Evolutionary conservation across 2,329 filamentous ascomycete species (phyloP), one percentile per base, ranked within the genome.

Genomic region (Calonectria multiphialidica): DNA sequence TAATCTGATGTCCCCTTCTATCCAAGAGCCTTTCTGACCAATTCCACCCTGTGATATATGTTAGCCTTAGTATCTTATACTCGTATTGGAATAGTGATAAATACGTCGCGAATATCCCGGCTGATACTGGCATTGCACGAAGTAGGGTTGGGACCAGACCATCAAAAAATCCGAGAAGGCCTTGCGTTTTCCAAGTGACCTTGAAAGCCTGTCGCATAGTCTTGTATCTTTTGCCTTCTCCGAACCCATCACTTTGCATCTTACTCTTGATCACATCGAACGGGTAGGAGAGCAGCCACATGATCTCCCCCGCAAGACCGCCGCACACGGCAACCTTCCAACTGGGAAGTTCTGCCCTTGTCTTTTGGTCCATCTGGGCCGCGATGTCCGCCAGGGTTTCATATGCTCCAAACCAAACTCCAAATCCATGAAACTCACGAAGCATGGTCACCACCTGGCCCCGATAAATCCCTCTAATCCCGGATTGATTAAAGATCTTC

Each of bases 181-280:
- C 70, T 9, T 49, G 37, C 12, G 3, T 23, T n/a, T 13, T 63
- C 57, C 42, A 59, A 2, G 57, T 68, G 1, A 68, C 16, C 8
- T 42, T 50, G 30, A 71, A 44, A 1, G 57, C 65, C 12, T 68
- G 47, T 2, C 49, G 18, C 65, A 64, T 68, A 2, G 25, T 68
- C 15, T 6, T 47, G 33, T 64, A 71, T 44, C 10, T 49, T 49
- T 57, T 15, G n/a, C 55, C 15, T 2, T 25, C 1, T 8, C 70
- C 65, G 18, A 68, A 59, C 15, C 65, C 49, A n/a, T 71, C 65
- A 6, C 47, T 68, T 7, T 71, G 65, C 65, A 71, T 68, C 47
- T 71, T 71, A 40, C 57, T 71, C 49, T 71, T 71, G 21, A 71
- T 71, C 7, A 71, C 65, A 13, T 71, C 70, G 8, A 71, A 10